A percentile compares a stretch with the other conserved stretches of the same genome.
Conservation (phyloP, 1,284 basidiomycete species). For the Moniliella sp. region DNA sequence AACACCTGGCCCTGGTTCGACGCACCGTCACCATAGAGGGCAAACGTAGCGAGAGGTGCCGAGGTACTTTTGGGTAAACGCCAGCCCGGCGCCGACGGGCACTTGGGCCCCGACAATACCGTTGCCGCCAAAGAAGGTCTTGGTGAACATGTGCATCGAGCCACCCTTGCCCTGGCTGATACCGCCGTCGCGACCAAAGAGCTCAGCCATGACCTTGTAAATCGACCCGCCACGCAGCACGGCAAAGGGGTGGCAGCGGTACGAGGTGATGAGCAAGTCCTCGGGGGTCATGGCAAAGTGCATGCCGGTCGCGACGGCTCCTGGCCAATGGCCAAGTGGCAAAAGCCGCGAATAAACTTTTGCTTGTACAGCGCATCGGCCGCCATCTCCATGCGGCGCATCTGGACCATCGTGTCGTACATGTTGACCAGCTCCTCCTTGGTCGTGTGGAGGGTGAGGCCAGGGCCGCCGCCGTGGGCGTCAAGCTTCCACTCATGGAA, state of each 20-base stretch:
- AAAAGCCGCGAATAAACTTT: slow-evolving; percentile 50
- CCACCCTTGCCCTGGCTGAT: slow-evolving; percentile 93
- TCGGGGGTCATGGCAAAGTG: slow-evolving; percentile 62
- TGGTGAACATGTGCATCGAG: slow-evolving; percentile 49
- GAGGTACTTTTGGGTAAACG: slow-evolving; percentile 75
- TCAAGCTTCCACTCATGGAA: slow-evolving; percentile 1
- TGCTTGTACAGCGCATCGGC: slow-evolving; percentile 45
- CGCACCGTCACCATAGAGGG: slow-evolving; percentile 94
- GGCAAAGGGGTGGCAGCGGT: slow-evolving; percentile 93
- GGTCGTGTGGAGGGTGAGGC: slow-evolving; percentile 33
- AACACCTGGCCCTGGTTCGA: slow-evolving; percentile 97
- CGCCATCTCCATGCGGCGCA: slow-evolving; percentile 93
- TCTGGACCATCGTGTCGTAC: slow-evolving; percentile 76
- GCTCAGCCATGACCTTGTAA: slow-evolving; percentile 67
- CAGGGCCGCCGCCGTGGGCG: background rate
- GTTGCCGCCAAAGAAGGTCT: slow-evolving; percentile 77
- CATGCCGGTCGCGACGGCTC: slow-evolving; percentile 89
- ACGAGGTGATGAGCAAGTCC: slow-evolving; percentile 84
- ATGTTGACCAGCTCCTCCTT: slow-evolving; percentile 67
- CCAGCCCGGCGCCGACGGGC: slow-evolving; percentile 76
- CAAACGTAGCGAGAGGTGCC: slow-evolving; percentile 58
- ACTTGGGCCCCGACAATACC: slow-evolving; percentile 98
- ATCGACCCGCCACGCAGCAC: slow-evolving; percentile 78
- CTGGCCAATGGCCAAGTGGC: slow-evolving; percentile 94
- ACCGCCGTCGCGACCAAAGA: slow-evolving; percentile 79